These are phyloP conservation scores for Aspergillus aculeatus DNA, from an alignment of 2,329 filamentous ascomycete genomes.

Conservation along the genomic window DNA sequence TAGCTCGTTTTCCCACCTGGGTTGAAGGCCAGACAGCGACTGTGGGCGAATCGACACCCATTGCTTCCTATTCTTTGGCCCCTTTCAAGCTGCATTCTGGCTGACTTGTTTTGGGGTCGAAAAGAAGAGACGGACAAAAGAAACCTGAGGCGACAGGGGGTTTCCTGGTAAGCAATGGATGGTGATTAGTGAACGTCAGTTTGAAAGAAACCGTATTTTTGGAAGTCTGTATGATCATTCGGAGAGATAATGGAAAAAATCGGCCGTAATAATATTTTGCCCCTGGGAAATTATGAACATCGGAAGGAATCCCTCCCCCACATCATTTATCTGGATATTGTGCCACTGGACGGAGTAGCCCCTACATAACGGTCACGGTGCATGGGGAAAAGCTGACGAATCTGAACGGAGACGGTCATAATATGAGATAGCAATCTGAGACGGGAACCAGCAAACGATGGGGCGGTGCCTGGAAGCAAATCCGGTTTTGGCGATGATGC, in stretches of 20 bases:
- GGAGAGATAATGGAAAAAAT: background rate
- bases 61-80: background rate
- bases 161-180: too few species aligned
- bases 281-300: background rate
- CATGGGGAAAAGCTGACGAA: conserved; percentile 7
- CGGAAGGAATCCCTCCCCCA: background rate
- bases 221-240: background rate
- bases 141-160: background rate
- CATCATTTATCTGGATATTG: conserved; percentile 6
- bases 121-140: background rate
- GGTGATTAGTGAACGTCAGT: background rate
- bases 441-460: background rate
- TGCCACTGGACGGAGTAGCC: background rate
- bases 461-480: background rate
- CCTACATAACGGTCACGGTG: conserved; percentile 6
- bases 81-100: background rate
- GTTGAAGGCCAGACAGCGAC: too few species aligned
- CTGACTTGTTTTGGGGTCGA: conserved; percentile 1
- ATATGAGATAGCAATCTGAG: background rate
- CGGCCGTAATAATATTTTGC: background rate
- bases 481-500: background rate
- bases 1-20: too few species aligned
- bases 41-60: background rate
- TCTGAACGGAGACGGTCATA: background rate
- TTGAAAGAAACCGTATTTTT: background rate